Evolutionary conservation across 2,329 filamentous ascomycete genomes (phyloP).

Genomic region (Reticulascus tulasneorum): DNA sequence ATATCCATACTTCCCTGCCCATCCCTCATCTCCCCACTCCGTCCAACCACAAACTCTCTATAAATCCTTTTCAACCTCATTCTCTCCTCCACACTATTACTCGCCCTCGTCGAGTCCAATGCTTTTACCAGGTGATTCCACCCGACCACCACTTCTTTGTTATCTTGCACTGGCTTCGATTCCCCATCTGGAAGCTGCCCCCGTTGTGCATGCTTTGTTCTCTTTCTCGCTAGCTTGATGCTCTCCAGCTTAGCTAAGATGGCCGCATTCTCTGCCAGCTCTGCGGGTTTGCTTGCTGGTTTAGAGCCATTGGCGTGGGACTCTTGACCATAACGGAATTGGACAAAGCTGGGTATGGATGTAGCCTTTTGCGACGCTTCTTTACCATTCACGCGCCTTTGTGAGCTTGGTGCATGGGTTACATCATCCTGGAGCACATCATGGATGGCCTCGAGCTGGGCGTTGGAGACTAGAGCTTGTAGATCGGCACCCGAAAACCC

Average conservation of each 20-base stretch:
- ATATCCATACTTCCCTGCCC: conserved; percentile 90
- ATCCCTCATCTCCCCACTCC: conserved; percentile 92
- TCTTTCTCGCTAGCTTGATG: conserved; percentile 67
- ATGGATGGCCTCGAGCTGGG: conserved; percentile 94
- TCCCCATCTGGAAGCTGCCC: conserved; percentile 20
- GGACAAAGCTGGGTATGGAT: conserved; percentile 62
- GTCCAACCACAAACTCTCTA: conserved; percentile 83
- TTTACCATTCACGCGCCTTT: conserved; percentile 27
- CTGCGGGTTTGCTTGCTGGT: conserved; percentile 43
- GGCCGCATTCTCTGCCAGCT: conserved; percentile 70
- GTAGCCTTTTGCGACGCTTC: conserved; percentile 18
- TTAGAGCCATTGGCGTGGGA: conserved; percentile 38
- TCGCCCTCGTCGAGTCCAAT: conserved; percentile 72
- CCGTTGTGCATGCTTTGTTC: conserved; percentile 28
- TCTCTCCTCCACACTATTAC: conserved; percentile 76
- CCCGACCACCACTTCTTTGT: conserved; percentile 74
- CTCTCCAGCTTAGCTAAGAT: conserved; percentile 79
- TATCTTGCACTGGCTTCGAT: conserved; percentile 30
- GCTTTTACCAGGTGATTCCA: conserved; percentile 82
- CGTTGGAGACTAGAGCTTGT: conserved; percentile 92
- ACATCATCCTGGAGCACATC: conserved; percentile 70
- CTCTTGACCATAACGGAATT: conserved; percentile 77
- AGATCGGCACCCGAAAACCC: conserved; percentile 94
- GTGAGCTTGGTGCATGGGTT: conserved; percentile 24
- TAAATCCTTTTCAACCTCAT: conserved; percentile 77